Base-by-base conservation (phyloP, 2,329 filamentous ascomycete genomes). In the Exophiala bonariae region DNA sequence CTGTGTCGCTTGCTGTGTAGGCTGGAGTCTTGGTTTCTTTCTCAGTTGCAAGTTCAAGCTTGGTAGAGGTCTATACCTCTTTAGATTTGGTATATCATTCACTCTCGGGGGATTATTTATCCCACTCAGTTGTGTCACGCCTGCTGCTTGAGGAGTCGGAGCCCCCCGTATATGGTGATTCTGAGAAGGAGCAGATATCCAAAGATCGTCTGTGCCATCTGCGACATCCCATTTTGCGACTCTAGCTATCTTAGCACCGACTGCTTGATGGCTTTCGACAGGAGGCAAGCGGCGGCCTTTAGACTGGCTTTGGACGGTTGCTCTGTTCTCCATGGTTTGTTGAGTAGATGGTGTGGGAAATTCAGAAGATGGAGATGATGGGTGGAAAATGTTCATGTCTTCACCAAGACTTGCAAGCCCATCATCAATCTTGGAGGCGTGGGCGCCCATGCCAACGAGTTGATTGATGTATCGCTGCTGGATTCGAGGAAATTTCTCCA, bases 261-360 rank as follows among this genome's bases (percentile, higher is more conserved):
- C 39, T 9, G 41, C 35, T 30, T 51, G 41, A 7, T 44, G 38
- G 35, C 52, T 51, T 26, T 54, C 48, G 17, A 51, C 26, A 19
- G 48, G 48, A 19, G 48, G 52, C 19, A 54, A 47, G 3, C 44
- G 38, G 20, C 36, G 26, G 26, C 30, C 22, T 8, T 17, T n/a
- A n/a, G n/a, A n/a, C n/a, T n/a, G n/a, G n/a, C n/a, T n/a, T n/a
- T n/a, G n/a, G n/a, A n/a, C 13, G 11, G 13, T 7, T 17, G 6
- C 5, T 30, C 26, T 14, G 13, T 20, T 5, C 17, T 13, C 2
- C 38, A 28, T n/a, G 40, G 30, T 6, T 13, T 35, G 9, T 34
- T 10, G 9, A n/a, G 11, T 18, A 16, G 32, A 17, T 18, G 13
- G 22, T 36, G 35, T 13, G 10, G 38, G 30, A 13, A 34, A 23